Evolutionary conservation across 352 stramenopile species (phyloP).

Genomic region (Phytophthora fragariaefolia): DNA sequence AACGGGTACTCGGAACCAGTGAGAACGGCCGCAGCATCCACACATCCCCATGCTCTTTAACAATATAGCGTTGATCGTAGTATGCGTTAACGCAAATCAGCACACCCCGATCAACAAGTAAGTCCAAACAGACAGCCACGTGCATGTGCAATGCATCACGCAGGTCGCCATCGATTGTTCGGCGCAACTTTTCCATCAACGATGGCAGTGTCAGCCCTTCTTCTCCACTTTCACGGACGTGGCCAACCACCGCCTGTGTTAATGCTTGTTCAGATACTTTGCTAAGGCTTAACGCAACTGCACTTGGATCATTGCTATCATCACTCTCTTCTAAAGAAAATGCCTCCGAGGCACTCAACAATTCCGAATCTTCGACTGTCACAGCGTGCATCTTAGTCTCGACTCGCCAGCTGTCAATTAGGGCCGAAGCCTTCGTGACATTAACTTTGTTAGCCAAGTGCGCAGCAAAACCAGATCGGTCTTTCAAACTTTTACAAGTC

Average conservation of each 20-base stretch:
- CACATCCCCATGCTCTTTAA: slow-evolving; percentile 66
- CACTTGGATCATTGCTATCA: slow-evolving; percentile 23
- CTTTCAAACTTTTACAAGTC: slow-evolving; percentile 68
- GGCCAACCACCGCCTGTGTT: slow-evolving; percentile 28
- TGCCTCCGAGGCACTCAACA: slow-evolving; percentile 48
- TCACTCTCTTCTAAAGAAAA: slow-evolving; percentile 52
- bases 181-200: slow-evolving; percentile 34
- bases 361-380: slow-evolving; percentile 45
- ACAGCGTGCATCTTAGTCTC: slow-evolving; percentile 69
- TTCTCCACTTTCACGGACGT: slow-evolving; percentile 53
- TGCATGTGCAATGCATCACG: slow-evolving; percentile 10
- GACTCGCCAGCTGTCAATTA: slow-evolving; percentile 79
- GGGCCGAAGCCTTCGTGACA: slow-evolving; percentile 60
- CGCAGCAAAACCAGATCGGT: slow-evolving; percentile 67
- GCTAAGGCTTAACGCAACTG: slow-evolving; percentile 28
- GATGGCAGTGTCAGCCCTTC: slow-evolving; percentile 45
- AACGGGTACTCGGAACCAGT: slow-evolving; percentile 40
- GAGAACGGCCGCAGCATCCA: slow-evolving; percentile 78
- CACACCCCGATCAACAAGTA: slow-evolving; percentile 58
- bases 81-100: slow-evolving; percentile 79
- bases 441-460: slow-evolving; percentile 75
- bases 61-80: slow-evolving; percentile 67
- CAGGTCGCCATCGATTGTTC: slow-evolving; percentile 6
- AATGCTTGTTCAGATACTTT: slow-evolving; percentile 36
- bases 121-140: slow-evolving; percentile 45